Conservation (phyloP, 768 basidiomycete genomes). For the Crepidotus variabilis region DNA sequence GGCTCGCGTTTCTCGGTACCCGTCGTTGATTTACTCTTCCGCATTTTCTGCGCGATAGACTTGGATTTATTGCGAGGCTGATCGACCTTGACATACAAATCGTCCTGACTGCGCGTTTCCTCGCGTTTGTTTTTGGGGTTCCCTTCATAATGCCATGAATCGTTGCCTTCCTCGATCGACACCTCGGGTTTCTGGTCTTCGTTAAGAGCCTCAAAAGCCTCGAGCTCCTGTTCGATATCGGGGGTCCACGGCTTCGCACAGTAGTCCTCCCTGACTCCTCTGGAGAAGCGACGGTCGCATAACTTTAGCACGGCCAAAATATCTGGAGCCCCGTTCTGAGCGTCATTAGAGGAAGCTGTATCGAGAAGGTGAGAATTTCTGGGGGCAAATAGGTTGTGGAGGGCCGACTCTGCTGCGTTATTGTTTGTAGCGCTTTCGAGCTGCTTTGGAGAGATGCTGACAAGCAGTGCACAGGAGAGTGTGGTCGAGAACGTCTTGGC, state of each 20-base stretch:
- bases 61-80: neutral
- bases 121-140: neutral
- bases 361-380: no score
- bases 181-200: slow-evolving; percentile 6
- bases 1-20: neutral
- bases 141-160: slow-evolving; percentile 4
- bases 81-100: neutral
- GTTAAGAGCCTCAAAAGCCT: slow-evolving; percentile 7
- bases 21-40: neutral
- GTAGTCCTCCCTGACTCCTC: slow-evolving; percentile 9
- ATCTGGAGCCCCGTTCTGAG: neutral
- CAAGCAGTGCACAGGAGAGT: slow-evolving; percentile 14
- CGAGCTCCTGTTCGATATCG: slow-evolving; percentile 3
- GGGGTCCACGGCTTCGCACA: slow-evolving; percentile 11
- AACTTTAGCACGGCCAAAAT: slow-evolving; percentile 9
- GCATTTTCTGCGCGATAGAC: neutral
- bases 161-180: neutral
- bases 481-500: slow-evolving; percentile 12
- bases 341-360: neutral
- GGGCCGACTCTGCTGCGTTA: no score
- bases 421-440: neutral
- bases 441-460: neutral
- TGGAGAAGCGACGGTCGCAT: slow-evolving; percentile 12
- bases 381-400: no score
- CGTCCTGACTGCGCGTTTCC: neutral